phyloP scores from a whole-genome alignment of 176 grass and related monocot genomes.

The Hordeum vulgare region MorexV3_pseudomolecules_assembly NC_058520.1:322827662-322828161 shows the following conservation, averaged over 20 bases:
- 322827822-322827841: not conserved
- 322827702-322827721: not conserved
- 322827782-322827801: not conserved
- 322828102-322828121: conserved; percentile 20
- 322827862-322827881: not conserved
- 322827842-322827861: not conserved
- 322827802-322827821: not conserved
- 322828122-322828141: not conserved
- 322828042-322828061: conserved; percentile 24
- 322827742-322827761: not conserved
- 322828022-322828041: conserved; percentile 33
- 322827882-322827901: not conserved
- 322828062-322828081: conserved; percentile 53
- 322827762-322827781: not conserved
- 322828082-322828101: conserved; percentile 24
- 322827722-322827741: not conserved
- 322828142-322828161: not conserved
- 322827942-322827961: conserved; percentile 24
- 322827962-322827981: conserved; percentile 29
- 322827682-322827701: conserved; percentile 9
- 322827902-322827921: not conserved
- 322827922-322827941: conserved; percentile 19
- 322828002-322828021: conserved; percentile 26
- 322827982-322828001: conserved; percentile 36
- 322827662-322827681: not conserved